Evolutionary conservation across 352 stramenopile species (phyloP), one percentile per base, ranked within the genome.

Genomic region (Blastocystis sp.): DNA sequence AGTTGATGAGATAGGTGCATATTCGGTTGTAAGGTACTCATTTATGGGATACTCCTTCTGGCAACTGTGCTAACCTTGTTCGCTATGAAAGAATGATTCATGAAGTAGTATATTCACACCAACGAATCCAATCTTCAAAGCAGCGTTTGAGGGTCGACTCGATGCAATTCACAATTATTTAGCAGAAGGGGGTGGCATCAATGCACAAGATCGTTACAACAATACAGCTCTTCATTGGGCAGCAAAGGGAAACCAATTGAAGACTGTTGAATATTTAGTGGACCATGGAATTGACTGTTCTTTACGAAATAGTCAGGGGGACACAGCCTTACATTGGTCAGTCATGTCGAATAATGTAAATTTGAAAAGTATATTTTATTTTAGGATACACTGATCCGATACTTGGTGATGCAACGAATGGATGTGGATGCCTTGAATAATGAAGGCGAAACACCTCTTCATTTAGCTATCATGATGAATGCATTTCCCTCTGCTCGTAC

Each of bases 151-250:
- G 44, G 73, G 73, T 24, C 42, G 40, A 17, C 30, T 84, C 0
- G 15, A 40, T 33, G 15, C 42, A 3, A 68, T 84, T 27, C 73
- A 64, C 22, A 44, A 84, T n/a, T 84, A 84, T 37, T 33, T 84
- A 1, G 30, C 73, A 30, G 73, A 84, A 30, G 73, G 73, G 13
- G 53, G 53, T 35, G 54, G 53, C 33, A 66, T 84, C n/a, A 84
- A 84, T 84, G 73, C 73, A 3, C 51, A 27, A 24, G 73, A 84
- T 42, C 64, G 68, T n/a, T 84, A 56, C 42, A 84, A 84, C 27
- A 84, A 84, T 40, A 84, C 73, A 19, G 73, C 73, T 30, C 53
- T 84, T 3, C 73, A 84, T 44, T 84, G 73, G 73, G 73, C 73
- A 54, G 73, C 73, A 68, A 84, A 84, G 73, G 73, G 73, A 66